Conservation (phyloP, 2,329 filamentous ascomycete species). For the Rhynchosporium graminicola region DNA sequence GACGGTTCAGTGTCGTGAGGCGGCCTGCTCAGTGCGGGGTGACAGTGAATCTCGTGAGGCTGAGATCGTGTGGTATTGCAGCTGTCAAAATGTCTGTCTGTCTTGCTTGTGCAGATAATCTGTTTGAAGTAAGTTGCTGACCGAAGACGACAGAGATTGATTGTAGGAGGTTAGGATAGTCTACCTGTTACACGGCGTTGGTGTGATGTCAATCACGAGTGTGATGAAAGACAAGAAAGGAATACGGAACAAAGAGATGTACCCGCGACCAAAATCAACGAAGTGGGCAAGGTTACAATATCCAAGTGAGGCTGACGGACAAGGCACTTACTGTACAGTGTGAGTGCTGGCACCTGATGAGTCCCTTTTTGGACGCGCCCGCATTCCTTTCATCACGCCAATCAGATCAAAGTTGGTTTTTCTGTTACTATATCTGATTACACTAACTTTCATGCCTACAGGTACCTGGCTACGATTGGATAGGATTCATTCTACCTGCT, state of each 20-base stretch:
- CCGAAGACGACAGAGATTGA: neutral
- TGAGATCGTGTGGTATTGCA: neutral
- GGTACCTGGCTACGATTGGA: neutral
- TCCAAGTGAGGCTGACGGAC: conserved; percentile 4
- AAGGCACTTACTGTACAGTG: no score
- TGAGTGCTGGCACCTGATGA: conserved; percentile 1
- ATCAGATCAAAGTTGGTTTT: neutral
- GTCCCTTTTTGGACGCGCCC: neutral
- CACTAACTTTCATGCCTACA: no score
- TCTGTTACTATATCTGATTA: neutral
- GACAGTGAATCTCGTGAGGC: neutral
- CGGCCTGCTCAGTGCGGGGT: neutral
- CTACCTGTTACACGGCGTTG: conserved; percentile 14
- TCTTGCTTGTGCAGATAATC: neutral
- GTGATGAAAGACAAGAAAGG: no score
- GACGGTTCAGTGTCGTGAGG: neutral
- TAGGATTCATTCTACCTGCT: neutral
- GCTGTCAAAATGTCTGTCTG: neutral
- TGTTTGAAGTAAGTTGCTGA: neutral
- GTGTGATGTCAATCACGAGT: neutral
- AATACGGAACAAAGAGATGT: neutral
- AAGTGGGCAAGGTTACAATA: neutral
- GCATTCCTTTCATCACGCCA: neutral
- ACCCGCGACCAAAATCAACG: no score
- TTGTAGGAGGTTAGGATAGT: neutral